Conservation (phyloP, 352 stramenopile genomes). For the Plasmopara muralis region DNA sequence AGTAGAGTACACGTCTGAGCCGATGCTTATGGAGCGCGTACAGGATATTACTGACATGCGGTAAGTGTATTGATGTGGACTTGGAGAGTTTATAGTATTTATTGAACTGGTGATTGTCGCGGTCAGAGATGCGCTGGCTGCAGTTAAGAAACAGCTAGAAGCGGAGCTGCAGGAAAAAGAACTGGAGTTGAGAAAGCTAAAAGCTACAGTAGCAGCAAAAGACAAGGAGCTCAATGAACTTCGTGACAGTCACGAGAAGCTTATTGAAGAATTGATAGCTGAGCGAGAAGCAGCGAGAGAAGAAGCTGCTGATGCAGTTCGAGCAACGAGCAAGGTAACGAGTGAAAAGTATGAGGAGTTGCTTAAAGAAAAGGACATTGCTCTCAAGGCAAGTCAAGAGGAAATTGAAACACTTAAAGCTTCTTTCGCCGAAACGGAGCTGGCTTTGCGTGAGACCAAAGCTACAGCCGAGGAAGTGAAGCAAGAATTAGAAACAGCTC, state of each 20-base stretch:
- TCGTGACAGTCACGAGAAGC: slow-evolving; percentile 32
- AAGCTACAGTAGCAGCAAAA: slow-evolving; percentile 29
- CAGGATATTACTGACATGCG: slow-evolving; percentile 80
- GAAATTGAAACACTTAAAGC: slow-evolving; percentile 22
- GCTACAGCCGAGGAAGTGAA: slow-evolving; percentile 10
- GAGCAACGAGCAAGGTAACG: slow-evolving; percentile 24
- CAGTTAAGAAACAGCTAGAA: slow-evolving; percentile 65
- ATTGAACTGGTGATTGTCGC: slow-evolving; percentile 3
- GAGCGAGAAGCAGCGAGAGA: slow-evolving; percentile 33
- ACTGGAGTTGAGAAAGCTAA: slow-evolving; percentile 33
- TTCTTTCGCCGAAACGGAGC: slow-evolving; percentile 28
- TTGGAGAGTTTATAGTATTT: neutral
- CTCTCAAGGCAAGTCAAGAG: slow-evolving; percentile 11
- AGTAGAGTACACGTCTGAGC: slow-evolving; percentile 72
- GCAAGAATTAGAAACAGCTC: slow-evolving; percentile 23
- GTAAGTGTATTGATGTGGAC: slow-evolving; percentile 5
- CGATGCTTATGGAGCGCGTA: slow-evolving; percentile 74
- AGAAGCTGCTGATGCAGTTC: slow-evolving; percentile 26
- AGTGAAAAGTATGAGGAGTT: slow-evolving; percentile 23
- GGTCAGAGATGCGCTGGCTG: slow-evolving; percentile 47
- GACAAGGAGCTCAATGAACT: slow-evolving; percentile 32
- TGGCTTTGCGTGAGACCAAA: slow-evolving; percentile 21
- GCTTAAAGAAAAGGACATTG: slow-evolving; percentile 31
- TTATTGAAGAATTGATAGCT: slow-evolving; percentile 29
- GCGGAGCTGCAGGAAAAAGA: slow-evolving; percentile 65